phyloP scores from a whole-genome alignment of 192 early-diverging fungal genomes.

The Chytriomyces sp. region DNA sequence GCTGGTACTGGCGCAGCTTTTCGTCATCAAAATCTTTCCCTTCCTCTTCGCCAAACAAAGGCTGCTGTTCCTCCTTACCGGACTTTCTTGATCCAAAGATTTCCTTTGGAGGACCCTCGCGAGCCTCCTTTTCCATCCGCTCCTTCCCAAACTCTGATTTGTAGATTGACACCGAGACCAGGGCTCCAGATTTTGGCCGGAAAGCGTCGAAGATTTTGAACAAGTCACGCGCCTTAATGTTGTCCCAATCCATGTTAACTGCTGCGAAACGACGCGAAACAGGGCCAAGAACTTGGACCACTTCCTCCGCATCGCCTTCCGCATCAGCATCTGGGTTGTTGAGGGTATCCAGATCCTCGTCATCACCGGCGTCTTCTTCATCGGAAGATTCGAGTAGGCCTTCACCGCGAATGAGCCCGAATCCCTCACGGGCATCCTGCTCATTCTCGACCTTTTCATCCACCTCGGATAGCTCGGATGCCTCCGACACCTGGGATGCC shows the following conservation, averaged over 20 bases:
- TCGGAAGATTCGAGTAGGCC: conserved; percentile 68
- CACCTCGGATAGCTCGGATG: conserved; percentile 25
- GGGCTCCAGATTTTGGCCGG: conserved; percentile 65
- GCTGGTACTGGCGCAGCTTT: conserved; percentile 85
- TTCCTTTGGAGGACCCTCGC: conserved; percentile 75
- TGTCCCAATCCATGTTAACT: conserved; percentile 90
- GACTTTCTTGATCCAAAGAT: conserved; percentile 57
- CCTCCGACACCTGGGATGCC: neutral
- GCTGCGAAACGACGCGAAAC: conserved; percentile 72
- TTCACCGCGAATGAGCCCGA: conserved; percentile 82
- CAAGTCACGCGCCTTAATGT: conserved; percentile 70
- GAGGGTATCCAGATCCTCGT: conserved; percentile 46
- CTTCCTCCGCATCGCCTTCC: conserved; percentile 50
- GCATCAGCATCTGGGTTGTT: conserved; percentile 36
- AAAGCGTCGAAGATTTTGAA: conserved; percentile 84
- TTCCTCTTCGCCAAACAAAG: conserved; percentile 54
- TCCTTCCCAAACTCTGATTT: conserved; percentile 89
- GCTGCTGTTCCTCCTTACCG: conserved; percentile 30
- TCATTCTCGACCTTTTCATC: conserved; percentile 41
- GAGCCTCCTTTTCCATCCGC: conserved; percentile 67
- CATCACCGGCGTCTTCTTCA: conserved; percentile 54
- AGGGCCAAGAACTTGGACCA: conserved; percentile 9
- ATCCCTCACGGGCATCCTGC: conserved; percentile 39
- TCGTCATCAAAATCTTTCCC: conserved; percentile 81
- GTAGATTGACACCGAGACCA: conserved; percentile 81